Conservation (phyloP, 306 rosid genomes). For the Cicer bijugum region DNA sequence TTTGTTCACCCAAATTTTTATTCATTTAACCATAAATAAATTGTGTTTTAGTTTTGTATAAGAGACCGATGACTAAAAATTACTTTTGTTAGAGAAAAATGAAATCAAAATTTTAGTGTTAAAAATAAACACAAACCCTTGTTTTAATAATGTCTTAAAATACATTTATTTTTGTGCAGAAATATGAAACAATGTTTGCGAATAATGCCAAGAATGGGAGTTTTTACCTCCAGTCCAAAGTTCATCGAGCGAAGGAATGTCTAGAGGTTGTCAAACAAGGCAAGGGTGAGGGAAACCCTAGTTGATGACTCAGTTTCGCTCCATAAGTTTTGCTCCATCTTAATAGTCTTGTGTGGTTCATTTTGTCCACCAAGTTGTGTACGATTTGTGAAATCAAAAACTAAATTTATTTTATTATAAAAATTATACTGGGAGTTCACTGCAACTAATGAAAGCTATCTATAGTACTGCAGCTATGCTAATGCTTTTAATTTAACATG, state of each 20-base stretch:
- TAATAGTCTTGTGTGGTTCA: conserved; percentile 6
- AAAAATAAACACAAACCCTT: too few relatives aligned
- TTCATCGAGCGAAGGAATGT: conserved; percentile 84
- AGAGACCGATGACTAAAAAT: too few relatives aligned
- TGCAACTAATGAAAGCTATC: too few relatives aligned
- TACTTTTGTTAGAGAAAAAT: too few relatives aligned
- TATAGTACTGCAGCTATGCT: too few relatives aligned
- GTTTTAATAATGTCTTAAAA: too few relatives aligned
- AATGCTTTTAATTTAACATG: too few relatives aligned
- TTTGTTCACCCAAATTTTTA: too few relatives aligned
- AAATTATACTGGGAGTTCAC: neutral
- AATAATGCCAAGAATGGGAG: conserved; percentile 78
- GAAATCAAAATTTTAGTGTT: too few relatives aligned
- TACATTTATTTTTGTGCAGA: conserved; percentile 47
- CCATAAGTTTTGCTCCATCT: neutral
- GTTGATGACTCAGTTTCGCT: conserved; percentile 46
- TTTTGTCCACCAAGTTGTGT: conserved; percentile 29
- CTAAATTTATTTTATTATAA: neutral
- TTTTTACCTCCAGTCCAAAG: conserved; percentile 92
- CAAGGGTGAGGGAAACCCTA: conserved; percentile 57
- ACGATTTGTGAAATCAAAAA: conserved; percentile 32
- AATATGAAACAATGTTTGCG: conserved; percentile 71
- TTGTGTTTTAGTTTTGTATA: too few relatives aligned
- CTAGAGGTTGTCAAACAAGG: conserved; percentile 55
- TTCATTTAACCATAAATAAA: too few relatives aligned